Base-by-base conservation (phyloP, 257 asterid species). In the Solanum commersonii region DNA sequence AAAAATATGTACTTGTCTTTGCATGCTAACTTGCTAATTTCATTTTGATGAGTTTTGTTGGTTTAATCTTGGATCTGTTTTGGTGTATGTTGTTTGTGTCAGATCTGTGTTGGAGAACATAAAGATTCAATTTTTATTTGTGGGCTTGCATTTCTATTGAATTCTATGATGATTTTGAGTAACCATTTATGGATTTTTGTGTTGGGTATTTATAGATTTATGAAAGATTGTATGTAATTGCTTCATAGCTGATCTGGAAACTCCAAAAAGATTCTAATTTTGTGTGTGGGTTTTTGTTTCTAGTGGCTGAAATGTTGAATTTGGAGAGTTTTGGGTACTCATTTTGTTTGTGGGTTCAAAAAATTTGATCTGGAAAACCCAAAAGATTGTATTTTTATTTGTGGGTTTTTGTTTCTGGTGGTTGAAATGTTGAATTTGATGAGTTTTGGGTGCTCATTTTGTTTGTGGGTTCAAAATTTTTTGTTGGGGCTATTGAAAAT, bases 81-180 rank as follows among this genome's bases (percentile, higher is more conserved):
- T 5, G 34, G 70, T 79, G 34, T 84, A 63, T 88, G 33, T 83
- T 83, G 23, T 84, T 87, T 88, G 74, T 88, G 31, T 83, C 92
- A 93, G 98, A 95, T 95, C 96, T 91, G 92, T 88, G 83, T 89
- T 86, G 81, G 10, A 40, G 63, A 63, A 83, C 76, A 31, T 23
- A 77, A 91, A 90, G 20, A 29, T 11, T 76, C 82, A 16, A 23
- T n/a, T 49, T 82, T 49, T 82, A 49, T 82, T 49, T 49, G 44
- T 88, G 91, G 49, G 82, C 11, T 67, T 56, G 82, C 38, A 79
- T 52, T 88, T 46, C 33, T 81, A 7, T 34, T 84, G 86, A 59
- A 22, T 87, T 84, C 23, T 72, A 11, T 76, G 85, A 73, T 70
- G 88, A 67, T 46, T 68, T 27, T 68, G 22, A 3, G 37, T n/a